phyloP scores from a whole-genome alignment of 2,329 filamentous ascomycete species.

The Onygena corvina region DNA sequence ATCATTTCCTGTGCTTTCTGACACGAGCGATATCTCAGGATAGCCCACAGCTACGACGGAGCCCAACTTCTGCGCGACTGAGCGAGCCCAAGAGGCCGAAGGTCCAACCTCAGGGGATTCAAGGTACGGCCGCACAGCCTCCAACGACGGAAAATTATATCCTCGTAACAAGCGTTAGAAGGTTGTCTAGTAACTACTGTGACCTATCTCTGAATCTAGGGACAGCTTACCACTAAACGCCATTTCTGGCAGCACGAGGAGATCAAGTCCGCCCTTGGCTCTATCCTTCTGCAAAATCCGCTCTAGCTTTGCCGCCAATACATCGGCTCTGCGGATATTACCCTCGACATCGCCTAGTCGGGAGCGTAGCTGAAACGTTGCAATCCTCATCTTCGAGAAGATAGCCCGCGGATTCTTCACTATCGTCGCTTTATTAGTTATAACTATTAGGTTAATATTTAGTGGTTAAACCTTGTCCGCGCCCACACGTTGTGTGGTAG shows the following conservation, averaged over 20 bases:
- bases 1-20: constrained; percentile 13
- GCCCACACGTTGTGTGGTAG: no score
- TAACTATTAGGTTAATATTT: neutral
- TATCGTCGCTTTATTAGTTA: neutral
- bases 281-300: constrained; percentile 16
- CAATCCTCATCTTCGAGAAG: constrained; percentile 33
- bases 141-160: constrained; percentile 50
- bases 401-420: no score
- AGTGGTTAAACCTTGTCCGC: no score
- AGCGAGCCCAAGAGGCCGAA: constrained; percentile 46
- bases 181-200: neutral
- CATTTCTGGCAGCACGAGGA: constrained; percentile 51
- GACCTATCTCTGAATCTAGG: neutral
- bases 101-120: constrained; percentile 46
- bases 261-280: constrained; percentile 31
- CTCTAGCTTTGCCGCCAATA: constrained; percentile 30
- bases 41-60: constrained; percentile 55
- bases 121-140: constrained; percentile 46
- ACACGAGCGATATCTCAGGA: constrained; percentile 38
- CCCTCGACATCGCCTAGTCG: constrained; percentile 33
- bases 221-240: constrained; percentile 45
- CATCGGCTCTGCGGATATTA: constrained; percentile 36
- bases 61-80: constrained; percentile 41
- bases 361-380: constrained; percentile 37
- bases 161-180: constrained; percentile 29